Evolutionary conservation across 257 asterid species (phyloP), one percentile per base, ranked within the genome.

Genomic region (Misopates orontium): DNA sequence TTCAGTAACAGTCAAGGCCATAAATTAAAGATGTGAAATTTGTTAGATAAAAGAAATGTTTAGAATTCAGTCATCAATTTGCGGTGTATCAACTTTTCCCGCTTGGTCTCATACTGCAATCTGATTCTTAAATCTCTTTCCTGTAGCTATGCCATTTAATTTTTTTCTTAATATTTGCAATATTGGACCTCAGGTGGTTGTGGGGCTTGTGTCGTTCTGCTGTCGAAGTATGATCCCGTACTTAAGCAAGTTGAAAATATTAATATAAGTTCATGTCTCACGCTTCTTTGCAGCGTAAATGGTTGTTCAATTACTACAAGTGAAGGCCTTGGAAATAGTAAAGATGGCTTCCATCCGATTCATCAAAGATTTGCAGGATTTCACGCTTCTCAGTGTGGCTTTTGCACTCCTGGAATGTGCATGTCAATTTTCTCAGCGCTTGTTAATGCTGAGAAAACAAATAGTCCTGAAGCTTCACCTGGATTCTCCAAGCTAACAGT

Each of bases 341-440:
- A 76, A 78, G 84, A 82, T 67, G 96, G 95, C 28, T 88, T 86
- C 63, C 95, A 88, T 70, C 79, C 95, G 22, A 79, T 88, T 71
- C 96, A 88, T 70, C 79, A 84, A 79, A 73, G 95, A 8, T 82
- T 88, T 74, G 70, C 95, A 0, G 95, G 95, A 20, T 88, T 88
- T 65, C 95, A 84, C 69, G 95, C 95, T 64, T 84, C 96, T 67
- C 96, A 88, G 45, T 88, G 96, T 60, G 96, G 96, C 28, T 86
- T 75, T 54, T 86, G 96, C 83, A 88, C 87, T 24, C 95, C 96
- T 14, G 96, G 96, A 62, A 82, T 88, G 84, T 88, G 95, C 71
- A 64, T 88, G 75, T 88, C 96, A 4, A 70, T 88, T 53, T 86
- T 71, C 75, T 80, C 96, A 20, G 83, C 89, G 2, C 86, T 87